Evolutionary conservation across 2,329 filamentous ascomycete species (phyloP).

Genomic region (Purpureocillium takamizusanense): DNA sequence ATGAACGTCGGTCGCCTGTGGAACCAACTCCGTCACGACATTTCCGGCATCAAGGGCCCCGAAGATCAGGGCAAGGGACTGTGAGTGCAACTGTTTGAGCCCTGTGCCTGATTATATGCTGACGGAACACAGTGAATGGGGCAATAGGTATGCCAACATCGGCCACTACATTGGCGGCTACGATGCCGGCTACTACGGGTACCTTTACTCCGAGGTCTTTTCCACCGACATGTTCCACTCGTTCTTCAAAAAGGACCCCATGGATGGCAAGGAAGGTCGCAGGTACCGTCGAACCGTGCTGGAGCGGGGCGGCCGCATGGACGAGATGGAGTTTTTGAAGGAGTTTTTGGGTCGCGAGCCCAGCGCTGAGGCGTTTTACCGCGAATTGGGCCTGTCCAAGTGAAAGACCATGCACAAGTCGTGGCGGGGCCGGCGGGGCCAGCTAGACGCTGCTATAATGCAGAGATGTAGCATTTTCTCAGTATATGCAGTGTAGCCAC

Average conservation of each 20-base stretch:
- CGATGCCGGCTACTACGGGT: conserved; percentile 76
- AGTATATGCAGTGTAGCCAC: no score
- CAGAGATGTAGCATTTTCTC: no score
- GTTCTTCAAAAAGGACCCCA: conserved; percentile 69
- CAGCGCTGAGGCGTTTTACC: conserved; percentile 70
- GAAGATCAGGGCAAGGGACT: conserved; percentile 51
- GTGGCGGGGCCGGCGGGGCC: no score
- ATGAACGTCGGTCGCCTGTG: conserved; percentile 59
- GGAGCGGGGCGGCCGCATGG: conserved; percentile 67
- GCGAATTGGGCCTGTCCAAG: conserved; percentile 52
- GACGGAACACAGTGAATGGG: conserved; percentile 48
- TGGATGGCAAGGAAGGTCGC: conserved; percentile 65
- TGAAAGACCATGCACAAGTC: background rate
- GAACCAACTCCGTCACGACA: conserved; percentile 64
- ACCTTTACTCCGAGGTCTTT: conserved; percentile 69
- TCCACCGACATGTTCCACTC: conserved; percentile 80
- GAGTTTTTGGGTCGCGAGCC: conserved; percentile 72
- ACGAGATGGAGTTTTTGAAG: conserved; percentile 72
- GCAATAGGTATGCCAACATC: conserved; percentile 70
- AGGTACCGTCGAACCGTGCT: conserved; percentile 71
- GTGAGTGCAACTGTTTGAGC: conserved; percentile 29
- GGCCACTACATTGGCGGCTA: conserved; percentile 79
- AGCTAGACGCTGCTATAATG: no score
- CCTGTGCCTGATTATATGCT: conserved; percentile 9
- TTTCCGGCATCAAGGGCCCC: conserved; percentile 65